Evolutionary conservation across 2,329 filamentous ascomycete genomes (phyloP), one percentile per base, ranked within the genome.

Genomic region (Ascochyta koolunga): DNA sequence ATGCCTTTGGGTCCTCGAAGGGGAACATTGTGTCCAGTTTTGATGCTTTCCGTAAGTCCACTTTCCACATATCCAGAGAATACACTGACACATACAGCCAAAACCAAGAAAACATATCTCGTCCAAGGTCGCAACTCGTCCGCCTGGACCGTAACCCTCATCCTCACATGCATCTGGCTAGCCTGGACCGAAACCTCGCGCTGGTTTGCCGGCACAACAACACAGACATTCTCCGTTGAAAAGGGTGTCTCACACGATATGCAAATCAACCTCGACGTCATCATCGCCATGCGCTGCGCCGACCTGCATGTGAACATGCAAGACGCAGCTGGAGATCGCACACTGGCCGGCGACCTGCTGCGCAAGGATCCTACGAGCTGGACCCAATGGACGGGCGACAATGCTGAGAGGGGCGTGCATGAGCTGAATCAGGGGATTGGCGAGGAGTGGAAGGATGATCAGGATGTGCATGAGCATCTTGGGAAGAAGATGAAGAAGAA

Each of bases 271-370:
- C 80, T 99, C 53, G 95, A 99, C 76, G 82, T 96, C n/a, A 90
- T 98, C 5, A 82, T 99, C 42, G 83, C 83, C 46, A 99, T 99
- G 95, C 80, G 83, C 65, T 99, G 95, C 80, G 78, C 82, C 52
- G 89, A 96, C 71, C 78, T 99, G n/a, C 90, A 96, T 78, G 82
- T 99, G 76, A 98, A 99, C 77, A 93, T 99, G 44, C 95, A 98
- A 79, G 95, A 99, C 75, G 93, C 93, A 2, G 86, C 91, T 0
- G 93, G 95, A 46, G 95, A 99, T 75, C 87, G 90, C 59, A 96
- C 98, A 67, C 82, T 96, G 25, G 95, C 95, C 2, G 90, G 85
- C 4, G 82, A 88, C 32, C 80, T 88, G 59, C 81, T 99, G 58
- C 82, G 84, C 60, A 87, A 86, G 68, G 91, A 97, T 66, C 78